phyloP scores from a whole-genome alignment of 805 yeast genomes.

The Wickerhamia fluorescens region DNA sequence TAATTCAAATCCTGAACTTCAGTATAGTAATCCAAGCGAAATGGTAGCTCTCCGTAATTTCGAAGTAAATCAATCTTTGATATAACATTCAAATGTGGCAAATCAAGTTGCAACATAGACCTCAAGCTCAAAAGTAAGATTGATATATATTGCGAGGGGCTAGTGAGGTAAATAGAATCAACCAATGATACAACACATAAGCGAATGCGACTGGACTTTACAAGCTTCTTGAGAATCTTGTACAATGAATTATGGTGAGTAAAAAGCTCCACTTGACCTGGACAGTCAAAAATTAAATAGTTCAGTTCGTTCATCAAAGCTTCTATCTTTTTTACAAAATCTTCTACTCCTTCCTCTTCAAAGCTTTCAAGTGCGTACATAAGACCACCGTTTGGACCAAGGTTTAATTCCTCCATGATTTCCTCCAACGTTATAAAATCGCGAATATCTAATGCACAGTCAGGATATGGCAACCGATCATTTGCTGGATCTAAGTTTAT shows the following conservation, averaged over 20 bases:
- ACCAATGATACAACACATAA: slow-evolving; percentile 79
- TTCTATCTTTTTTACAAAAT: slow-evolving; percentile 50
- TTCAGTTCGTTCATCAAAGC: slow-evolving; percentile 46
- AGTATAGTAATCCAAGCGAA: slow-evolving; percentile 78
- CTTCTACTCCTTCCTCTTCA: slow-evolving; percentile 39
- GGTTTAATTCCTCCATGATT: slow-evolving; percentile 59
- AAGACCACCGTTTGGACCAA: slow-evolving; percentile 90
- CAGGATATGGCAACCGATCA: slow-evolving; percentile 58
- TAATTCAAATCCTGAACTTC: slow-evolving; percentile 81
- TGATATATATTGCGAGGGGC: slow-evolving; percentile 86
- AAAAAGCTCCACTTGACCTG: slow-evolving; percentile 93
- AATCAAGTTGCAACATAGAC: slow-evolving; percentile 85
- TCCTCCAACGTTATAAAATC: slow-evolving; percentile 72
- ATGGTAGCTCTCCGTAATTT: slow-evolving; percentile 75
- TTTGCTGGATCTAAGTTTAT: slow-evolving; percentile 92
- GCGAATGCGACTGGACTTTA: slow-evolving; percentile 55
- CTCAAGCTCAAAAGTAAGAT: slow-evolving; percentile 73
- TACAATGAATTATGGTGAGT: slow-evolving; percentile 79
- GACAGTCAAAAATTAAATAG: slow-evolving; percentile 80
- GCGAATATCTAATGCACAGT: slow-evolving; percentile 67
- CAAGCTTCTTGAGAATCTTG: slow-evolving; percentile 55
- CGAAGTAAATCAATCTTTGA: slow-evolving; percentile 82
- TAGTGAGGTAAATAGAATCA: slow-evolving; percentile 74
- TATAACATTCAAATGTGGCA: slow-evolving; percentile 90
- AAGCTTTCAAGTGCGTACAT: slow-evolving; percentile 70